Conservation (phyloP, 2,329 filamentous ascomycete genomes). For the Corinectria fuckeliana region DNA sequence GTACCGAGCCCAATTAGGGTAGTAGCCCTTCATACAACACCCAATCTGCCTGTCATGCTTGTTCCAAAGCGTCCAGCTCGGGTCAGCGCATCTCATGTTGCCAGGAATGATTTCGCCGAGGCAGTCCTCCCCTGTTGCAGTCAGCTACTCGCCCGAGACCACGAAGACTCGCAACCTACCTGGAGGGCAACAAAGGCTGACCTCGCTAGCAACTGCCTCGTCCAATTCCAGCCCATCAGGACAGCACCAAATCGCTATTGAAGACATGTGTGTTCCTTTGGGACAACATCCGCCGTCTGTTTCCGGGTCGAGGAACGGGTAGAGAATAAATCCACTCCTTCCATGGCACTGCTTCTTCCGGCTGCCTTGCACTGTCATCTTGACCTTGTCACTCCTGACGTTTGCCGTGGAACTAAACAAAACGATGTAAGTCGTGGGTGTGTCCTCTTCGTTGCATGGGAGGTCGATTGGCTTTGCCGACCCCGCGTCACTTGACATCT, state of each 20-base stretch:
- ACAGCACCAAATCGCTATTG: constrained; percentile 15
- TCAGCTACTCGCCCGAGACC: not conserved
- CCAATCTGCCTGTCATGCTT: constrained; percentile 13
- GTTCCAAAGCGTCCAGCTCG: constrained; percentile 20
- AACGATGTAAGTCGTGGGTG: not conserved
- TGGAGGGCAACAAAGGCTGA: constrained; percentile 24
- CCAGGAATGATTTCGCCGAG: constrained; percentile 5
- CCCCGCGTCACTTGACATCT: constrained; percentile 4
- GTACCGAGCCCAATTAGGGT: constrained; percentile 14
- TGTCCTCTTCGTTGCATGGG: constrained; percentile 9
- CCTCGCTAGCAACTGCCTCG: not conserved
- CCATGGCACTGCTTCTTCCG: constrained; percentile 1
- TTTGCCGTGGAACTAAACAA: constrained; percentile 18
- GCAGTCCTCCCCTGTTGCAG: constrained; percentile 13
- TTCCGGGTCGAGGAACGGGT: not conserved
- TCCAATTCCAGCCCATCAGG: constrained; percentile 21
- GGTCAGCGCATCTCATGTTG: constrained; percentile 14
- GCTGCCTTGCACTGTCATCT: not conserved
- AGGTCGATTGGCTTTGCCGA: not conserved
- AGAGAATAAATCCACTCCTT: constrained; percentile 19
- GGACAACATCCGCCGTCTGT: constrained; percentile 15
- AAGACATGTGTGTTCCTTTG: constrained; percentile 6
- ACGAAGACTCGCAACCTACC: not conserved
- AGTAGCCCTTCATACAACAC: constrained; percentile 20
- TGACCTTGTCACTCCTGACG: not conserved